These are phyloP conservation scores for Phytomonas sp. DNA, from an alignment of 208 protist species.

Conservation along the genomic window DNA sequence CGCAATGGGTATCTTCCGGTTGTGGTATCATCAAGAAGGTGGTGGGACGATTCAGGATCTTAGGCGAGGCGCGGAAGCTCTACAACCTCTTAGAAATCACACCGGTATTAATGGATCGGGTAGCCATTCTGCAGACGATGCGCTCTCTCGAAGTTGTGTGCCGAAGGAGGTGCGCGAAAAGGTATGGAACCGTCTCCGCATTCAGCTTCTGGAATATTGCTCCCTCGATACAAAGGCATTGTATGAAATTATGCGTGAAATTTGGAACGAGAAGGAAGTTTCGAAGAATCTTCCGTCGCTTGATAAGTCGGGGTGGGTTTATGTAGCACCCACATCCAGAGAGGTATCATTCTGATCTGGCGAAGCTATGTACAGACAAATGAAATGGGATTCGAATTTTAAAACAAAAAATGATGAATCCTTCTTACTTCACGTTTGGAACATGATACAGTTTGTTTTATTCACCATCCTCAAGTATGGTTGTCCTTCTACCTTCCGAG, in stretches of 20 bases:
- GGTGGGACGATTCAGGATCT: conserved; percentile 71
- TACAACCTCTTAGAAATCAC: background rate
- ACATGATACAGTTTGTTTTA: background rate
- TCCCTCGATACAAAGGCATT: conserved; percentile 79
- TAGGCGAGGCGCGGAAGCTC: conserved; percentile 17
- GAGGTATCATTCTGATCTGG: conserved; percentile 31
- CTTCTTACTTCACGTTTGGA: background rate
- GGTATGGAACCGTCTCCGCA: conserved; percentile 68
- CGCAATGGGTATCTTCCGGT: conserved; percentile 80
- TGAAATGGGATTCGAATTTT: background rate
- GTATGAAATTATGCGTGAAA: conserved; percentile 86
- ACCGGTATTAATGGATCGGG: background rate
- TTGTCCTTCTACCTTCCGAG: background rate
- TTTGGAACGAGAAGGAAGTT: conserved; percentile 54
- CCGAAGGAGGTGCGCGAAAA: conserved; percentile 45
- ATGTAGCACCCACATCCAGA: conserved; percentile 43
- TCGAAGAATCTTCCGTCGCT: conserved; percentile 22
- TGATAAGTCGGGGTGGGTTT: conserved; percentile 83
- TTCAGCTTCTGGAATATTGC: conserved; percentile 88
- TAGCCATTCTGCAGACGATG: background rate
- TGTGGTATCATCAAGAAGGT: conserved; percentile 86
- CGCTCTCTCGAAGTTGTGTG: conserved; percentile 11
- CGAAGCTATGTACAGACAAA: background rate
- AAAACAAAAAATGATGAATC: background rate
- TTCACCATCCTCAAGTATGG: conserved; percentile 2